Conservation (phyloP, 805 yeast species). For the Candida taoyuanica region DNA sequence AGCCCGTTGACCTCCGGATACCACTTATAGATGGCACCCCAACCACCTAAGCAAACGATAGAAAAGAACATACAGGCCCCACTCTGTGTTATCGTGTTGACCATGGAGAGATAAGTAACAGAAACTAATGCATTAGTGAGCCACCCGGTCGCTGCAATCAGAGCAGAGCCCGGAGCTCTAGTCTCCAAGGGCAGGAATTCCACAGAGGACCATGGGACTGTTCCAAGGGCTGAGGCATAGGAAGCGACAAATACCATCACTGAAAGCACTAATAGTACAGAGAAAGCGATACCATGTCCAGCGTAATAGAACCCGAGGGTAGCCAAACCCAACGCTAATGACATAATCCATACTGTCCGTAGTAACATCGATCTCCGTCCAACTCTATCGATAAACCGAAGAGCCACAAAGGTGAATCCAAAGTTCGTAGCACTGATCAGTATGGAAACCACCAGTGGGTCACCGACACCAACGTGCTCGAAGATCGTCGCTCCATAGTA, state of each 20-base stretch:
- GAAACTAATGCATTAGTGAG: constrained; percentile 35
- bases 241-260: constrained; percentile 36
- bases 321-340: constrained; percentile 31
- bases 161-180: constrained; percentile 38
- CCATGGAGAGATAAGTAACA: constrained; percentile 31
- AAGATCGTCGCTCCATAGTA: constrained; percentile 58
- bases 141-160: constrained; percentile 42
- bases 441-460: constrained; percentile 54
- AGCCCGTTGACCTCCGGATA: constrained; percentile 44
- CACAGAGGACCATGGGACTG: constrained; percentile 42
- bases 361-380: constrained; percentile 46
- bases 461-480: constrained; percentile 43
- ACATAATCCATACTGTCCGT: constrained; percentile 37
- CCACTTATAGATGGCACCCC: constrained; percentile 36
- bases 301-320: constrained; percentile 27
- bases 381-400: constrained; percentile 43
- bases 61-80: constrained; percentile 34
- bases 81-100: constrained; percentile 27
- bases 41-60: constrained; percentile 29
- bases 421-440: constrained; percentile 52
- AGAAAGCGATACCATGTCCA: neutral
- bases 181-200: constrained; percentile 40
- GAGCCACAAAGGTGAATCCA: constrained; percentile 48
- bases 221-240: constrained; percentile 41
- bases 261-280: constrained; percentile 26